Evolutionary conservation across 164 flowering plant species (phyloP), one percentile per base, ranked within the genome.

Genomic region (Paratinospora sagittata): DNA sequence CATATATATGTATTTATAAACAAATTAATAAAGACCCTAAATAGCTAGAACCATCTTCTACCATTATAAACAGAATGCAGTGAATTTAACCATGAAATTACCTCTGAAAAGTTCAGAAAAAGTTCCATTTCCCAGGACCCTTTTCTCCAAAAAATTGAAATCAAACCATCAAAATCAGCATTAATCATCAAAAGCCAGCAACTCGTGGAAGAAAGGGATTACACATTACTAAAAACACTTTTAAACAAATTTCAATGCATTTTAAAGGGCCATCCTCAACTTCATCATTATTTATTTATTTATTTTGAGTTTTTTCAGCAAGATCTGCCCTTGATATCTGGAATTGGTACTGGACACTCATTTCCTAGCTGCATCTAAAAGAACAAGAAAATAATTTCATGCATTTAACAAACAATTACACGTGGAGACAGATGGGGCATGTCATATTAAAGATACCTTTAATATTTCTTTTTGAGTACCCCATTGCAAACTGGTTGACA

Each of bases 251-350:
- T 39, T 58, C 65, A 39, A 61, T 57, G 63, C 57, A 67, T 63
- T n/a, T n/a, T n/a, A 17, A 58, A 61, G 60, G 39, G 60, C 65
- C 65, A 62, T 17, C 57, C 72, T 70, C 66, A 63, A 27, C 33
- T 61, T 24, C 14, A 7, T 43, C 16, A 65, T 26, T 10, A n/a
- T 60, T 66, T 11, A 24, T 30, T 26, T 65, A 6, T 41, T 24
- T 66, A 65, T 68, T 30, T 30, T 30, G 34, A 30, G 34, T 1
- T 30, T 70, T 67, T 49, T 1, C 72, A 63, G 61, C 64, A 58
- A 74, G 84, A 80, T 83, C 77, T 74, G 76, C 65, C 82, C 84
- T 81, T 75, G 85, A 75, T 76, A 79, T 63, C 74, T 68, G 86
- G 75, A 62, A 17, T 63, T 7, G 26, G 30, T 62, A 55, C 65